These are phyloP conservation scores for Colletotrichum gigasporum DNA, from an alignment of 2,329 filamentous ascomycete species.

Conservation along the genomic window DNA sequence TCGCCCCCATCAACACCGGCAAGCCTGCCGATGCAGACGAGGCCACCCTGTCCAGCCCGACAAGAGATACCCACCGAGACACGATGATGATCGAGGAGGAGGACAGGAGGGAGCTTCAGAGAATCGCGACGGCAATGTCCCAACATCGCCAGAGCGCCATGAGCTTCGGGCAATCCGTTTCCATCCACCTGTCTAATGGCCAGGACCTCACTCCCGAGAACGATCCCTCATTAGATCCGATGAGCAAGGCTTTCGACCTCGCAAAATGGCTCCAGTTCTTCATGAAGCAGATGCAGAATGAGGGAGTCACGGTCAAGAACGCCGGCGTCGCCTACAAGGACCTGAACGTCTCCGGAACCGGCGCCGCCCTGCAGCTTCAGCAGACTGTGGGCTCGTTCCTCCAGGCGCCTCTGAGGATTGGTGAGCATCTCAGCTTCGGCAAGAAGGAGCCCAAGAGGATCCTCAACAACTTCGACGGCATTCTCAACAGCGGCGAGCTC, in stretches of 20 bases:
- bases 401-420: constrained; percentile 64
- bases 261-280: constrained; percentile 52
- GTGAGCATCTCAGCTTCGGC: constrained; percentile 61
- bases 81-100: constrained; percentile 39
- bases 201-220: constrained; percentile 19
- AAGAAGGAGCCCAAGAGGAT: constrained; percentile 65
- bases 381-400: constrained; percentile 70
- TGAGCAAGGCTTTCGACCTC: constrained; percentile 50
- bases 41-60: not conserved
- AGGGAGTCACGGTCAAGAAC: constrained; percentile 61
- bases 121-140: constrained; percentile 51
- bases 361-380: constrained; percentile 74
- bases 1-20: constrained; percentile 20
- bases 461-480: constrained; percentile 70
- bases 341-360: constrained; percentile 73
- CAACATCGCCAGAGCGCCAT: constrained; percentile 42
- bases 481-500: constrained; percentile 72
- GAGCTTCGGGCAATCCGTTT: constrained; percentile 30
- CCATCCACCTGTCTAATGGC: constrained; percentile 15
- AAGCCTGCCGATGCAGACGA: constrained; percentile 14
- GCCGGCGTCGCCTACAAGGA: constrained; percentile 73
- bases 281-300: constrained; percentile 56
- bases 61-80: constrained; percentile 18
- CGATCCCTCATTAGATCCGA: constrained; percentile 48
- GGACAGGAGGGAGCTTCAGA: constrained; percentile 47